phyloP scores from a whole-genome alignment of 495 filamentous ascomycete genomes.

The Aspergillus homomorphus region DNA sequence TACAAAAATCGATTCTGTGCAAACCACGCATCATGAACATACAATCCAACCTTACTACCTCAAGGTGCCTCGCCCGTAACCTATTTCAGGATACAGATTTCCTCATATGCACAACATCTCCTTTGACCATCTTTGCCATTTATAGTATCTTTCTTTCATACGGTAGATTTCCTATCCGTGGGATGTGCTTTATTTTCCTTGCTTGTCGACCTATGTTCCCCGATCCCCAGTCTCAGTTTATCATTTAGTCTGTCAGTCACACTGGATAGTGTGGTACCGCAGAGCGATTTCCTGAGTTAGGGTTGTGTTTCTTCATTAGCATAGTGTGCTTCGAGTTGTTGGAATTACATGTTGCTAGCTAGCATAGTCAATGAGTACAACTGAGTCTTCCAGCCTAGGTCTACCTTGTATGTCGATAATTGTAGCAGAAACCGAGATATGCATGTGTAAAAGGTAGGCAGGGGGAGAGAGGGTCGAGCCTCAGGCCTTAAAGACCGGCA shows the following conservation, averaged over 20 bases:
- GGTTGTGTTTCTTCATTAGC: background rate
- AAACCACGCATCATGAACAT: too few relatives aligned
- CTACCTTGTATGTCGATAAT: too few relatives aligned
- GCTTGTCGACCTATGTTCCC: background rate
- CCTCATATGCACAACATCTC: background rate
- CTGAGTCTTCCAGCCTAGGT: background rate
- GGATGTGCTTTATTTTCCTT: background rate
- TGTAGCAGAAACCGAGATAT: background rate
- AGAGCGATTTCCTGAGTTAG: background rate
- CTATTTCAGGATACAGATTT: background rate
- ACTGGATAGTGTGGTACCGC: background rate
- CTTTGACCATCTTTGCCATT: background rate
- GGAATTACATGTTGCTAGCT: background rate
- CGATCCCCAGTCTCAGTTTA: background rate
- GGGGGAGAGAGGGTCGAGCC: background rate
- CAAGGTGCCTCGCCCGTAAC: too few relatives aligned
- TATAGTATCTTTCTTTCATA: background rate
- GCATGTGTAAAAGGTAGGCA: conserved; percentile 1
- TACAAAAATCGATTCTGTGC: too few relatives aligned
- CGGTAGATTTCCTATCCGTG: background rate
- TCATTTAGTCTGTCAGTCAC: background rate
- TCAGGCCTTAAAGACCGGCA: conserved; percentile 63
- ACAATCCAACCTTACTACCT: too few relatives aligned
- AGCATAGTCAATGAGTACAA: background rate
- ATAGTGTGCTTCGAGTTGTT: background rate